These are phyloP conservation scores for Phyllosticta citriasiana DNA, from an alignment of 2,329 filamentous ascomycete genomes.

Conservation along the genomic window DNA sequence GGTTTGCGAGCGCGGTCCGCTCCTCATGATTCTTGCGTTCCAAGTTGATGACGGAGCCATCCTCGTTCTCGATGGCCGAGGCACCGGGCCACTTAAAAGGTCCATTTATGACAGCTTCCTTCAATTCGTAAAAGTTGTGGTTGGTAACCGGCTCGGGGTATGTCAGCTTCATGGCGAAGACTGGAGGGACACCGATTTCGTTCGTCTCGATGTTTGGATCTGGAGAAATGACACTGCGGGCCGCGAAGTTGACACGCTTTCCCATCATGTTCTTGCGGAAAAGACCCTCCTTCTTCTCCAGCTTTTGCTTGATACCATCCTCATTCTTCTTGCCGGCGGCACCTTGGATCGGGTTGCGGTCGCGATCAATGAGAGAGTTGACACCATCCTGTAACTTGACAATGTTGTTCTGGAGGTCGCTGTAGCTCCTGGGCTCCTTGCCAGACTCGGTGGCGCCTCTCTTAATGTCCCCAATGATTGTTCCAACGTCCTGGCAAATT, in stretches of 20 bases:
- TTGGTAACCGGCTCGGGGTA: constrained; percentile 96
- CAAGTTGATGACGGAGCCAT: constrained; percentile 80
- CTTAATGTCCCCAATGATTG: constrained; percentile 61
- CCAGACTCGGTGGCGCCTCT: constrained; percentile 31
- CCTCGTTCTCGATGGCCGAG: constrained; percentile 89
- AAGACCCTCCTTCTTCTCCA: constrained; percentile 97
- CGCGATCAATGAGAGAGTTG: constrained; percentile 85
- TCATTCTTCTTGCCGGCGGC: constrained; percentile 68
- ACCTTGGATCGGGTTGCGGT: constrained; percentile 74
- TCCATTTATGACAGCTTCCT: constrained; percentile 92
- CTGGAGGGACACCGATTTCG: constrained; percentile 96
- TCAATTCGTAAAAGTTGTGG: constrained; percentile 92
- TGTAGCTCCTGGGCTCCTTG: constrained; percentile 51
- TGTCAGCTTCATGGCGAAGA: constrained; percentile 91
- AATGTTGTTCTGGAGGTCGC: constrained; percentile 71
- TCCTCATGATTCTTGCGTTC: constrained; percentile 83
- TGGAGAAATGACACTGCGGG: constrained; percentile 93
- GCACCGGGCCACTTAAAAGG: constrained; percentile 91
- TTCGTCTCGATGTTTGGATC: constrained; percentile 99
- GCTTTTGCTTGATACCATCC: constrained; percentile 92
- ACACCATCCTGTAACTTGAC: constrained; percentile 78
- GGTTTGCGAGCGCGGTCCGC: constrained; percentile 79
- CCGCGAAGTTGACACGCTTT: constrained; percentile 97
- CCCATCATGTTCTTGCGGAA: constrained; percentile 99
- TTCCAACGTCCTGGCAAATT: constrained; percentile 60